Evolutionary conservation across 2,329 filamentous ascomycete genomes (phyloP).

Genomic region (Monosporascus ibericus): DNA sequence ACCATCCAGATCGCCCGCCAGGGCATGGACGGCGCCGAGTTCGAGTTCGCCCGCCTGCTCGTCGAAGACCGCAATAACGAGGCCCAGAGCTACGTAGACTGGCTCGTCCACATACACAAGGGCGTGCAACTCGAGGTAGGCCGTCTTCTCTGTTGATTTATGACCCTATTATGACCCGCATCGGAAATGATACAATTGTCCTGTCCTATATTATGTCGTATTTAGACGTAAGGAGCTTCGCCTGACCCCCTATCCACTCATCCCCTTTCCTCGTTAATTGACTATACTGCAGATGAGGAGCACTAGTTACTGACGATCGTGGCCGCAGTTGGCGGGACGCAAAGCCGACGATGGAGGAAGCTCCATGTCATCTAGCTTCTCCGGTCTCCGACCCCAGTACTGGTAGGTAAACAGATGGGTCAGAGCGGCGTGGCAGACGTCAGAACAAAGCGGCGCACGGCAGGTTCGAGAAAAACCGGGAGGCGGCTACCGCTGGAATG

Average conservation of each 20-base stretch:
- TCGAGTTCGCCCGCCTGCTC: slow-evolving; percentile 86
- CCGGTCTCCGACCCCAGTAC: not conserved
- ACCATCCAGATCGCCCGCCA: slow-evolving; percentile 88
- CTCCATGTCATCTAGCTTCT: not conserved
- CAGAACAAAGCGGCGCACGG: too few relatives aligned
- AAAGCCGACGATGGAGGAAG: not conserved
- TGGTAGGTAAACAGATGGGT: not conserved
- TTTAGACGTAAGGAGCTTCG: too few relatives aligned
- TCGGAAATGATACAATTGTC: too few relatives aligned
- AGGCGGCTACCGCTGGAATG: too few relatives aligned
- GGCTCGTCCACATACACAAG: slow-evolving; percentile 92
- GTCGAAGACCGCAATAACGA: slow-evolving; percentile 97
- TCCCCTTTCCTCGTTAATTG: not conserved
- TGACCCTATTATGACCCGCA: too few relatives aligned
- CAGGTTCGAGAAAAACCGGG: too few relatives aligned
- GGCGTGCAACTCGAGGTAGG: slow-evolving; percentile 83
- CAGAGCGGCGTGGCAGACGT: too few relatives aligned
- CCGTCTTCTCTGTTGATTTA: slow-evolving; percentile 4
- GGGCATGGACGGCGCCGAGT: slow-evolving; percentile 90
- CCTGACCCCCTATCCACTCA: not conserved
- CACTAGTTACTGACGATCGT: not conserved
- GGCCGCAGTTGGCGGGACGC: not conserved
- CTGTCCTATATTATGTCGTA: too few relatives aligned
- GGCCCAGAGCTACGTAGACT: slow-evolving; percentile 96
- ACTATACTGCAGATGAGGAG: not conserved